phyloP scores from a whole-genome alignment of 768 basidiomycete species.

The Tulasnella sp. region DNA sequence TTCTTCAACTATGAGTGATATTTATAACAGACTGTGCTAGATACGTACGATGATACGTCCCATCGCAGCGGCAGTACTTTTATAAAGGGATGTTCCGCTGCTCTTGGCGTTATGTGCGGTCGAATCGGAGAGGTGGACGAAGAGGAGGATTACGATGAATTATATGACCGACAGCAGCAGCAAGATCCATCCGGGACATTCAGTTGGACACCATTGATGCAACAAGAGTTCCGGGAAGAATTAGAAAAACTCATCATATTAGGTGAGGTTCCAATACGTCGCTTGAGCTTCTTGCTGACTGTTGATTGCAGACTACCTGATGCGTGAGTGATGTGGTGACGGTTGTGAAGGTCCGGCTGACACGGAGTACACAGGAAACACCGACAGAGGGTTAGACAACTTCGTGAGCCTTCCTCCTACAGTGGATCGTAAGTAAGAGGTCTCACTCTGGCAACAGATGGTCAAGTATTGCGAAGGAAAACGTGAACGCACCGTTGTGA shows the following conservation, averaged over 20 bases:
- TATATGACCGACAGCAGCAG: slow-evolving; percentile 31
- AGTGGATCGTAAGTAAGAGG: neutral
- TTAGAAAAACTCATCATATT: slow-evolving; percentile 85
- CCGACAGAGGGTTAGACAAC: slow-evolving; percentile 78
- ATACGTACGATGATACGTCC: slow-evolving; percentile 75
- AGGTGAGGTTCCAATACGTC: slow-evolving; percentile 33
- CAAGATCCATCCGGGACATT: slow-evolving; percentile 33
- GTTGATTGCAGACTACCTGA: slow-evolving; percentile 55
- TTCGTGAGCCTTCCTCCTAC: slow-evolving; percentile 29
- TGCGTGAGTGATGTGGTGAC: slow-evolving; percentile 45
- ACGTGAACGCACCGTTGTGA: slow-evolving; percentile 64
- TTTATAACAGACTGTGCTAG: slow-evolving; percentile 22
- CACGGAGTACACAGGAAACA: slow-evolving; percentile 25
- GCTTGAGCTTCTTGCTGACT: neutral
- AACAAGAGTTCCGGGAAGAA: slow-evolving; percentile 75
- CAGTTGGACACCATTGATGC: slow-evolving; percentile 69
- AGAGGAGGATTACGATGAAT: slow-evolving; percentile 61
- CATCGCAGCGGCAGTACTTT: slow-evolving; percentile 53
- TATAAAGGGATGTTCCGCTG: slow-evolving; percentile 55
- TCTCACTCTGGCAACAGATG: slow-evolving; percentile 34
- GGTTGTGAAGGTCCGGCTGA: neutral
- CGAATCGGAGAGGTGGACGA: slow-evolving; percentile 69
- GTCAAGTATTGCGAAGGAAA: slow-evolving; percentile 78
- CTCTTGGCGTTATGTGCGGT: slow-evolving; percentile 73
- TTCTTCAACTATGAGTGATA: neutral